Evolutionary conservation across 257 asterid genomes (phyloP).

Genomic region (Paulownia fortunei): DNA sequence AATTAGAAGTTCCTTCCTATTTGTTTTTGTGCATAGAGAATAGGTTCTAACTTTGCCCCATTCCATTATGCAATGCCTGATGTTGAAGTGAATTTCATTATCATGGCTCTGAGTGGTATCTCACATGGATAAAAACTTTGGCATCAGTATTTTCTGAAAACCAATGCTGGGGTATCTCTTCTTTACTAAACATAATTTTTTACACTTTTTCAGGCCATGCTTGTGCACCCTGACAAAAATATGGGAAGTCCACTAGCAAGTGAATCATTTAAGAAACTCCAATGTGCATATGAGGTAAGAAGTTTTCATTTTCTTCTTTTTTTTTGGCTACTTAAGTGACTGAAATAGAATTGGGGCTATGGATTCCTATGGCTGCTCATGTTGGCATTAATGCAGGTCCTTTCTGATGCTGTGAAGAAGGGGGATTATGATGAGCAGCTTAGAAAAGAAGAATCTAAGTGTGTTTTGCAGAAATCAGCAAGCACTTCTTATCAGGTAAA

Average conservation of each 20-base stretch:
- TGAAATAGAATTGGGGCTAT: conserved; percentile 27
- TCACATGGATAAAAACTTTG: not conserved
- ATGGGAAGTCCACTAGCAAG: conserved; percentile 93
- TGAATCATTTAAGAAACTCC: conserved; percentile 97
- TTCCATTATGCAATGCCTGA: not conserved
- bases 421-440: conserved; percentile 96
- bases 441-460: conserved; percentile 81
- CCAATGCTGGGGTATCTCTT: not conserved
- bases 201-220: conserved; percentile 75
- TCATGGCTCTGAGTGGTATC: not conserved
- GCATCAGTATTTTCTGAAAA: not conserved
- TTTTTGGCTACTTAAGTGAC: conserved; percentile 14
- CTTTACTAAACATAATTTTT: conserved; percentile 15
- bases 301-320: not conserved
- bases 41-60: not conserved
- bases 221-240: conserved; percentile 98
- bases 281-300: conserved; percentile 94
- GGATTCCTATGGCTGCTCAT: conserved; percentile 36
- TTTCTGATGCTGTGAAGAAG: conserved; percentile 92
- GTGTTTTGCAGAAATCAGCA: conserved; percentile 79
- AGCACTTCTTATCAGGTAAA: conserved; percentile 82
- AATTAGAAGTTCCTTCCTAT: not conserved
- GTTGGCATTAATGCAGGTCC: conserved; percentile 64
- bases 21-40: not conserved
- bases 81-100: not conserved